These are phyloP conservation scores for Ogataea methanolica DNA, from an alignment of 805 yeast species.

Conservation along the genomic window DNA sequence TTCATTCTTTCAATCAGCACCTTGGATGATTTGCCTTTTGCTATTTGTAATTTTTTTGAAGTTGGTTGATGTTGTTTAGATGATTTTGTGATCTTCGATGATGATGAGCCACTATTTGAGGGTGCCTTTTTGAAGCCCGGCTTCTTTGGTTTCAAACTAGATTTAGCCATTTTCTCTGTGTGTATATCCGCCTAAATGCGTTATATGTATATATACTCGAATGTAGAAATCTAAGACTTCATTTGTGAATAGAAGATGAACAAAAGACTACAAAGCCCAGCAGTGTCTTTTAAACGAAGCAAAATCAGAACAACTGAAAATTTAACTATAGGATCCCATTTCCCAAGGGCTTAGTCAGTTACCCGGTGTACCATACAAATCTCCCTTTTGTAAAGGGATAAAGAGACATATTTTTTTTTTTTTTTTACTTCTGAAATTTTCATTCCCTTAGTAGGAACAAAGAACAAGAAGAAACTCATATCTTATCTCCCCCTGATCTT, in stretches of 20 bases:
- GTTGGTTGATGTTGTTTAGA: background rate
- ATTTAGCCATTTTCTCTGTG: background rate
- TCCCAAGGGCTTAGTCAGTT: background rate
- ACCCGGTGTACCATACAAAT: background rate
- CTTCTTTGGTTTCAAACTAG: slow-evolving; percentile 1
- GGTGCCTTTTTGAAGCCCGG: no score
- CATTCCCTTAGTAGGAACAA: background rate
- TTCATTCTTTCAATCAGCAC: slow-evolving; percentile 26
- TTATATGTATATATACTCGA: no score
- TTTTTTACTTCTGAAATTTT: background rate
- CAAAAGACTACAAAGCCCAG: no score
- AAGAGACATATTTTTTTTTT: background rate
- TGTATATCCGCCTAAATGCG: background rate
- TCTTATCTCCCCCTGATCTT: background rate
- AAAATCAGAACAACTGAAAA: no score
- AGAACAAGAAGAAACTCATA: no score
- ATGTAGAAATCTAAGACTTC: no score
- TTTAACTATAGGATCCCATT: background rate
- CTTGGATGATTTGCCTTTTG: slow-evolving; percentile 20
- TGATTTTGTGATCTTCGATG: background rate
- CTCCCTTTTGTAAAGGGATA: slow-evolving; percentile 1
- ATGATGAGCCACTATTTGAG: background rate
- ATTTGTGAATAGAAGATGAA: no score
- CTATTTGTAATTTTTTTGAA: slow-evolving; percentile 19
- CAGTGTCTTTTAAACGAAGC: no score